phyloP scores from a whole-genome alignment of 2,329 filamentous ascomycete species.

The Alternaria burnsii region DNA sequence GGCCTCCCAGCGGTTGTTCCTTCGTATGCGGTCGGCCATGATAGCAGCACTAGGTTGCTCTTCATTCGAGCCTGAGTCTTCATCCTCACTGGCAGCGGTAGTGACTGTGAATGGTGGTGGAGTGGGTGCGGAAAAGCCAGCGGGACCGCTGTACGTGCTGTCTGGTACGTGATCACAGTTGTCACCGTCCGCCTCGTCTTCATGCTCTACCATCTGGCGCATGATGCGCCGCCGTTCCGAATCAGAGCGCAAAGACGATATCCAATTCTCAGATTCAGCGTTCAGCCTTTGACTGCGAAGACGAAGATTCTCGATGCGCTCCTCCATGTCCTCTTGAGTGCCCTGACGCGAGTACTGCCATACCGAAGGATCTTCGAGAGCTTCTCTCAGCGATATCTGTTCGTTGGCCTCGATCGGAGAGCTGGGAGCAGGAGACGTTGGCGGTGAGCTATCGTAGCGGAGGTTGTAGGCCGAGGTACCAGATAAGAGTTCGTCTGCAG shows the following conservation, averaged over 20 bases:
- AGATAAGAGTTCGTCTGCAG: slow-evolving; percentile 75
- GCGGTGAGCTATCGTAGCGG: slow-evolving; percentile 57
- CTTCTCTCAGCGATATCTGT: slow-evolving; percentile 45
- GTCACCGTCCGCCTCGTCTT: slow-evolving; percentile 37
- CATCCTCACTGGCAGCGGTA: slow-evolving; percentile 44
- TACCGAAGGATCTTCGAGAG: slow-evolving; percentile 45
- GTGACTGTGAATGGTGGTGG: slow-evolving; percentile 54
- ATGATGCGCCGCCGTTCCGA: slow-evolving; percentile 21
- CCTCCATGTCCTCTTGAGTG: slow-evolving; percentile 36
- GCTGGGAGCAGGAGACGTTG: slow-evolving; percentile 38
- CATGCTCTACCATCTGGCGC: slow-evolving; percentile 26
- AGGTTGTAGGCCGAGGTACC: slow-evolving; percentile 80
- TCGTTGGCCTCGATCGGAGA: slow-evolving; percentile 36
- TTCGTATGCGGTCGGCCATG: slow-evolving; percentile 51
- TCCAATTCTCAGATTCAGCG: slow-evolving; percentile 18
- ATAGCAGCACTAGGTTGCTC: slow-evolving; percentile 50
- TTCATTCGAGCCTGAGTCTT: slow-evolving; percentile 47
- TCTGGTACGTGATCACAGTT: slow-evolving; percentile 42
- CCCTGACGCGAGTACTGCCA: slow-evolving; percentile 42
- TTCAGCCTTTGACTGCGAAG: slow-evolving; percentile 25
- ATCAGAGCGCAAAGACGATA: slow-evolving; percentile 22
- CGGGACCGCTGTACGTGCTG: slow-evolving; percentile 28
- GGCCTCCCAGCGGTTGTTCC: slow-evolving; percentile 49
- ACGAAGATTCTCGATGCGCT: slow-evolving; percentile 38
- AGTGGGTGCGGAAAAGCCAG: slow-evolving; percentile 45